Conservation (phyloP, 2,329 filamentous ascomycete genomes). For the Phaeosphaeriaceae sp. region DNA sequence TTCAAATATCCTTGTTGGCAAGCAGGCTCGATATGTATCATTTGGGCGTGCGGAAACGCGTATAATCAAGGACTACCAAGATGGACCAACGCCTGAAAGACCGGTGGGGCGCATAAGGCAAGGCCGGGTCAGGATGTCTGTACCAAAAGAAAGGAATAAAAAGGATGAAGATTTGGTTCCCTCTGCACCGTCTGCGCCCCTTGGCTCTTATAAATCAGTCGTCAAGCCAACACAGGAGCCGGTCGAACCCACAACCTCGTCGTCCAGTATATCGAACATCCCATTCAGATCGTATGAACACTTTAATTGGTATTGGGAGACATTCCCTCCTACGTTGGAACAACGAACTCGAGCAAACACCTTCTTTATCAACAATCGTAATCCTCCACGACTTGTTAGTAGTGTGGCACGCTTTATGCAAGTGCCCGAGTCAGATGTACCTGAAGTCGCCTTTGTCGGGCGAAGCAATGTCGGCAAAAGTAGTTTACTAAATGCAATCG, state of each 20-base stretch:
- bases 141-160: neutral
- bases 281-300: conserved; percentile 10
- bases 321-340: conserved; percentile 30
- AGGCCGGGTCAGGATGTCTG: neutral
- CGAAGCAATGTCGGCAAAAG: conserved; percentile 75
- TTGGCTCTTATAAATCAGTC: neutral
- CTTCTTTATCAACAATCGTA: conserved; percentile 51
- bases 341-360: conserved; percentile 50
- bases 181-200: conserved; percentile 20
- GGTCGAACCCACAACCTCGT: neutral
- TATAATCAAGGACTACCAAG: too few relatives aligned
- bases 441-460: conserved; percentile 71
- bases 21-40: neutral
- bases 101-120: neutral
- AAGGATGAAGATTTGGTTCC: conserved; percentile 16
- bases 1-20: neutral
- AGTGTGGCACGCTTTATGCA: conserved; percentile 65
- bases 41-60: too few relatives aligned
- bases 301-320: conserved; percentile 46
- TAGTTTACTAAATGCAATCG: conserved; percentile 68
- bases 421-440: conserved; percentile 61
- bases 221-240: neutral
- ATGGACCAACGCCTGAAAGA: neutral
- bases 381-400: conserved; percentile 62
- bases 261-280: neutral